Evolutionary conservation across 768 basidiomycete genomes (phyloP).

Genomic region (Guyanaporus albipodus): DNA sequence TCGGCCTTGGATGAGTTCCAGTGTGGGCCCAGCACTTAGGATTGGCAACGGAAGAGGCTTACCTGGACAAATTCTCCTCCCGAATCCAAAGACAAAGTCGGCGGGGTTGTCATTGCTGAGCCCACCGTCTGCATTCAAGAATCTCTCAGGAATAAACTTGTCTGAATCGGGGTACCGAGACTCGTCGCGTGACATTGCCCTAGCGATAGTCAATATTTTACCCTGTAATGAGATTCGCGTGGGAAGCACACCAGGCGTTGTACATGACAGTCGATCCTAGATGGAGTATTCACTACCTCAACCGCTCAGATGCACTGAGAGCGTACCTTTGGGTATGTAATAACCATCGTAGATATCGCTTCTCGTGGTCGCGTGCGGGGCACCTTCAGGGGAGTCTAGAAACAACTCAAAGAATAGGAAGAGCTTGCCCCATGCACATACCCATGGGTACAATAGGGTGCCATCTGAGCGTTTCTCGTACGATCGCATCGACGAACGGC

Average conservation of each 20-base stretch:
- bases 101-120: slow-evolving; percentile 7
- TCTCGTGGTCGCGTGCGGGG: slow-evolving; percentile 25
- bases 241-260: slow-evolving; percentile 15
- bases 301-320: neutral
- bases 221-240: too few species aligned
- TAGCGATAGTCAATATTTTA: too few species aligned
- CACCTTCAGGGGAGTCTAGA: too few species aligned
- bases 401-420: too few species aligned
- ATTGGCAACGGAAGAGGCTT: too few species aligned
- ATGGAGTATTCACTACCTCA: too few species aligned
- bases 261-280: slow-evolving; percentile 12
- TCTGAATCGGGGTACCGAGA: slow-evolving; percentile 15
- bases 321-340: slow-evolving; percentile 46
- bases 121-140: slow-evolving; percentile 6
- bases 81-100: slow-evolving; percentile 16
- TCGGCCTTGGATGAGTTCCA: slow-evolving; percentile 5
- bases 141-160: slow-evolving; percentile 13
- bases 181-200: slow-evolving; percentile 21
- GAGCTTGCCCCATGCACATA: too few species aligned
- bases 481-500: slow-evolving; percentile 12
- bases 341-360: slow-evolving; percentile 43
- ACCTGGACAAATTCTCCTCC: slow-evolving; percentile 17
- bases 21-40: too few species aligned
- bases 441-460: slow-evolving; percentile 5
- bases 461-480: slow-evolving; percentile 13